A percentile compares a stretch with the other conserved stretches of the same genome.
phyloP scores from a whole-genome alignment of 2,329 filamentous ascomycete species.

The Ustulina deusta region DNA sequence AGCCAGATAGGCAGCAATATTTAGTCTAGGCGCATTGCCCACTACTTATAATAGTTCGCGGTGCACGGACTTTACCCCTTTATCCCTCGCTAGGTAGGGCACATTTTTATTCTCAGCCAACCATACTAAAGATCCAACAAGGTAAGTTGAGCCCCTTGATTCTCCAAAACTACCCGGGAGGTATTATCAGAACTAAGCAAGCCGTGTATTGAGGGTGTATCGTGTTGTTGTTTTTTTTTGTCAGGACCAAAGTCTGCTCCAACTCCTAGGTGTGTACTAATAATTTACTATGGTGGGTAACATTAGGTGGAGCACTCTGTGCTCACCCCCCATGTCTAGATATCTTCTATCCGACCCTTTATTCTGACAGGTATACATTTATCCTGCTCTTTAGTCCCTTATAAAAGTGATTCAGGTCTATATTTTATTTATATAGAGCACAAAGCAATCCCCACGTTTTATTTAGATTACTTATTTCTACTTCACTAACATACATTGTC shows the following conservation, averaged over 20 bases:
- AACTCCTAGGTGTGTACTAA: background rate
- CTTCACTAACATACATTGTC: too few species aligned
- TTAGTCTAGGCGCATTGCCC: background rate
- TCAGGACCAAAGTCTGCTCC: background rate
- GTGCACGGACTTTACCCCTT: too few species aligned
- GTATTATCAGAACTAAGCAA: background rate
- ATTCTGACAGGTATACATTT: too few species aligned
- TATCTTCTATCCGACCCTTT: background rate
- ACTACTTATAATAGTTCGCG: too few species aligned
- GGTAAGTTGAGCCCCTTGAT: background rate
- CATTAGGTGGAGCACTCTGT: background rate
- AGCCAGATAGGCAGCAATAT: background rate
- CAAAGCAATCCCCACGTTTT: too few species aligned
- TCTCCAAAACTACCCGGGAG: background rate
- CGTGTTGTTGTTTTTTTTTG: background rate
- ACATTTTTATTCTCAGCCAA: background rate
- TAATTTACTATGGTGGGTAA: conserved; percentile 1
- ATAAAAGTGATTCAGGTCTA: too few species aligned
- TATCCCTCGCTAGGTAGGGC: background rate
- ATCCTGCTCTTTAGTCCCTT: too few species aligned
- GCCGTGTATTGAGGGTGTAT: background rate
- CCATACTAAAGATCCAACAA: background rate
- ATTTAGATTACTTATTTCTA: too few species aligned
- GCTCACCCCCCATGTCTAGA: background rate
- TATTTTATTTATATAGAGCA: too few species aligned